Conservation (phyloP, 345 rosid species). For the Boechera retrofracta region DNA sequence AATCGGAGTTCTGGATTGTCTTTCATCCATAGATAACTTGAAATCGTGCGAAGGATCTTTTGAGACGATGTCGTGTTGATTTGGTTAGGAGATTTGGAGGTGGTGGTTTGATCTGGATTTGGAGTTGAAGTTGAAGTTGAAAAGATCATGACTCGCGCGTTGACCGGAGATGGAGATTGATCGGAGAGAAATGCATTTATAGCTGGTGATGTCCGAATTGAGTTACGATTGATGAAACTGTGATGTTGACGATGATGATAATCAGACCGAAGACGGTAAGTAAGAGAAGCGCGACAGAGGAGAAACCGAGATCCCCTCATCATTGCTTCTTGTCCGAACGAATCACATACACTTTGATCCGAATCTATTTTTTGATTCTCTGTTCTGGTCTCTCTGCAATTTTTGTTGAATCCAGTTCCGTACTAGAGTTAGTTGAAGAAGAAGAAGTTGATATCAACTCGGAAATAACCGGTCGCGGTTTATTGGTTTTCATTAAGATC, state of each 20-base stretch:
- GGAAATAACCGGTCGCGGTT: constrained; percentile 2
- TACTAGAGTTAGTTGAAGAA: constrained; percentile 9
- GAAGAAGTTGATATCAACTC: constrained; percentile 22
- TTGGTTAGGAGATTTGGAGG: neutral
- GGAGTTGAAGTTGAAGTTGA: constrained; percentile 55
- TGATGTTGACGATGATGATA: constrained; percentile 23
- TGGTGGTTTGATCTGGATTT: constrained; percentile 25
- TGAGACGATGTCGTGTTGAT: constrained; percentile 30
- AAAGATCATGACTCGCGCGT: constrained; percentile 49
- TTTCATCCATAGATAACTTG: constrained; percentile 79
- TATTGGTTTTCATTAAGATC: neutral
- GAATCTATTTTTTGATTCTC: neutral
- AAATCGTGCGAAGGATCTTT: constrained; percentile 72
- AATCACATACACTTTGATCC: constrained; percentile 14
- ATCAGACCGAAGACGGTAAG: constrained; percentile 16
- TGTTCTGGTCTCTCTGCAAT: constrained; percentile 20
- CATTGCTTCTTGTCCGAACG: constrained; percentile 31
- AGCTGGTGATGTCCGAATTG: constrained; percentile 9
- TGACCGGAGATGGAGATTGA: constrained; percentile 42
- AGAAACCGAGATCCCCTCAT: constrained; percentile 28
- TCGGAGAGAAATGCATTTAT: constrained; percentile 46
- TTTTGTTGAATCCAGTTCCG: neutral
- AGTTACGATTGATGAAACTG: constrained; percentile 28
- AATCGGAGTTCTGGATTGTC: constrained; percentile 79
- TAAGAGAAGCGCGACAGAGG: constrained; percentile 33